Evolutionary conservation across 2,329 filamentous ascomycete species (phyloP), one percentile per base, ranked within the genome.

Genomic region (Kalmusia sp.): DNA sequence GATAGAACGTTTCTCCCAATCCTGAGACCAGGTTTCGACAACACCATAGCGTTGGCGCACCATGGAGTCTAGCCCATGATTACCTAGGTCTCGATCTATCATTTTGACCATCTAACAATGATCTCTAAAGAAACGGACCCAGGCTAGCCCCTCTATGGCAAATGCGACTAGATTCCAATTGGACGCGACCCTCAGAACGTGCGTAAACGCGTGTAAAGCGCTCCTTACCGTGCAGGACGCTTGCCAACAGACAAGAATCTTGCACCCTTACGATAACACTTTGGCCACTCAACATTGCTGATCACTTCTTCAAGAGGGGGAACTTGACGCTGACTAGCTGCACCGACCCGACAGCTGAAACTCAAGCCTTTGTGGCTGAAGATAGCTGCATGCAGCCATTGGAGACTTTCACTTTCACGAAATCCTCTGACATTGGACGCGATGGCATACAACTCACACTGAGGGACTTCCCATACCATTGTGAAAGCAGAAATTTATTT

Each of bases 321-420:
- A 2, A 24, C 41, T 9, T 33, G 17, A 34, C 3, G 2, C 5
- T 21, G 41, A 3, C 9, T 7, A 24, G 41, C 19, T 45, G 17
- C 28, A 24, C 28, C 17, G 14, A n/a, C 22, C 8, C 6, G 19
- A 34, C 14, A 34, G 19, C 19, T 34, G 44, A 38, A 17, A 7
- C 5, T 21, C 15, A 37, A 47, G 44, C 44, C 21, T 47, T 28
- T 15, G 44, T 47, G 33, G 31, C 33, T 47, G 44, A 15, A 28
- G 22, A 19, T 11, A 11, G 15, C 15, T 47, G 33, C 24, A 28
- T 27, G 21, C 33, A 37, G 44, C 44, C 31, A 24, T 35, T 22
- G 3, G n/a, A 12, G 24, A 9, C 8, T n/a, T 24, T 28, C n/a
- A 15, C 14, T 21, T 19, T 24, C 33, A 2, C 19, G 21, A n/a